Base-by-base conservation (phyloP, 305 asterid species). In the Stenogyne calaminthoides region DNA sequence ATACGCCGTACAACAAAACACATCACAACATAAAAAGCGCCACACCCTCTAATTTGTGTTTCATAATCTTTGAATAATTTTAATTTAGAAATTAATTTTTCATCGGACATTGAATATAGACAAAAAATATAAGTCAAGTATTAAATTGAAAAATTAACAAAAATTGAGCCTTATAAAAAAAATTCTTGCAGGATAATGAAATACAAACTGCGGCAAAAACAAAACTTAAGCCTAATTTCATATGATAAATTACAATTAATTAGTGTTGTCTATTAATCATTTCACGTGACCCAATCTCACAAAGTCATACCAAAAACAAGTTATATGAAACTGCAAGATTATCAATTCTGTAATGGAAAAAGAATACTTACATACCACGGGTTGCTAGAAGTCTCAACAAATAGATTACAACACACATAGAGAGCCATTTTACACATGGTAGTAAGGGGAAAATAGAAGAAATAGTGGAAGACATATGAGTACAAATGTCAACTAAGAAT, bases 331-430 rank as follows among this genome's bases (percentile, higher is more conserved):
- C 52, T 54, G 64, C 55, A 36, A 19, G 42, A 63, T 14, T 46
- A 10, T 19, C 32, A 69, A 64, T n/a, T 49, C 18, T 44, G n/a
- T 4, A 44, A 12, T 4, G 52, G 52, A 44, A 72, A n/a, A 57
- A 67, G 19, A 34, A 70, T 77, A 66, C 71, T 58, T 73, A 70
- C 77, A 78, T 67, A 32, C 77, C 65, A 36, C 6, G 61, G 77
- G 60, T 66, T 52, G 71, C 68, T 52, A 51, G 51, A 32, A 52
- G 63, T 56, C 77, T 57, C 34, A 14, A 51, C 40, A 37, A 62
- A 78, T 75, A 73, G 68, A 71, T 76, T 78, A 72, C 83, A 81
- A 78, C 75, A 81, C 72, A 72, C 65, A 18, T 74, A 74, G 54
- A 39, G n/a, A 36, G 54, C 60, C 67, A 47, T 18, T 68, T 74